A percentile compares a stretch with the other conserved stretches of the same genome.
phyloP scores from a whole-genome alignment of 768 basidiomycete genomes.

The Daedalea quercina region DNA sequence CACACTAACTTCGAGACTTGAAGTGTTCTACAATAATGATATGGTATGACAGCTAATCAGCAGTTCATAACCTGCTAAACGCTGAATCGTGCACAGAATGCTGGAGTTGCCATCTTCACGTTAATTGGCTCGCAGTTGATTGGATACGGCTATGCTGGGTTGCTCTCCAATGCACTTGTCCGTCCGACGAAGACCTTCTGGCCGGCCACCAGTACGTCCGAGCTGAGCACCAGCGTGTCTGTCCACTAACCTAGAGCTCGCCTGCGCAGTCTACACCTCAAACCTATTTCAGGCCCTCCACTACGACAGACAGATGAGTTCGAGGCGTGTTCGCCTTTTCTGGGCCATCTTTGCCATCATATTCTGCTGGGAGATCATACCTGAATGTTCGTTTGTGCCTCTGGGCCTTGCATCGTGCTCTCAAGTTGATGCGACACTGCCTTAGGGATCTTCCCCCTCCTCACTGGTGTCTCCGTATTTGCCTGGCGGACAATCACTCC shows the following conservation, averaged over 20 bases:
- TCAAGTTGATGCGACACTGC: background rate
- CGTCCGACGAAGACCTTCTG: constrained; percentile 37
- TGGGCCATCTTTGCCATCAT: constrained; percentile 30
- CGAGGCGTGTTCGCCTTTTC: constrained; percentile 33
- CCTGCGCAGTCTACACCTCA: constrained; percentile 15
- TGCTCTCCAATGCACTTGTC: constrained; percentile 39
- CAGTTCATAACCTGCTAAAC: background rate
- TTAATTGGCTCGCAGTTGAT: constrained; percentile 27
- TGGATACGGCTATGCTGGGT: constrained; percentile 28
- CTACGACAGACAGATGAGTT: constrained; percentile 28
- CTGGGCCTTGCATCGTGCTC: background rate
- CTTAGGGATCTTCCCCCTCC: constrained; percentile 29
- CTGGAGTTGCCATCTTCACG: constrained; percentile 26
- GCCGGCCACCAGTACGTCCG: constrained; percentile 21
- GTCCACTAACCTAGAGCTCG: background rate
- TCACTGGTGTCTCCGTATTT: constrained; percentile 30
- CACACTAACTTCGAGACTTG: background rate
- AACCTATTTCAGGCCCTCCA: constrained; percentile 30
- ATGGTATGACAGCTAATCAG: constrained; percentile 9
- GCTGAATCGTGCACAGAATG: background rate
- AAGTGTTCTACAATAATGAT: constrained; percentile 34
- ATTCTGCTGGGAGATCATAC: constrained; percentile 30
- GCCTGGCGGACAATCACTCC: constrained; percentile 25
- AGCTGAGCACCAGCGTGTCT: background rate
- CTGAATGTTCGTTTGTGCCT: constrained; percentile 28